Base-by-base conservation (phyloP, 257 asterid genomes). In the Jacaranda copaia region DNA sequence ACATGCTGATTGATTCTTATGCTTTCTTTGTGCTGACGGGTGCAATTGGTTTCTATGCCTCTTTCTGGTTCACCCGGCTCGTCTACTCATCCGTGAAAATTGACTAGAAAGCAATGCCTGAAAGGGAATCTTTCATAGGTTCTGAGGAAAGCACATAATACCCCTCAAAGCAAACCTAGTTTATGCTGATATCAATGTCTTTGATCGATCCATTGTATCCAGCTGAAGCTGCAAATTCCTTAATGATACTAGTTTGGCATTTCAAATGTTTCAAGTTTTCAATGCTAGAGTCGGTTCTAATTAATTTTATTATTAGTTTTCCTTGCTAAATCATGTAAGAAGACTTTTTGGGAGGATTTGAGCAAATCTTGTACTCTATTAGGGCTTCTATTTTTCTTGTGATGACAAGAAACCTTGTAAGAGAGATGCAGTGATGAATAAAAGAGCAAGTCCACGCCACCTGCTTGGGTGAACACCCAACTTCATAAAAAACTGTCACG, bases 41-140 rank as follows among this genome's bases (percentile, higher is more conserved):
- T 40, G 82, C 96, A 7, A 91, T 89, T 14, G 94, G 94, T 42
- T 91, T 90, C 84, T 87, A 81, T 15, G 92, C 96, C 0, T 91
- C 94, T 79, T 89, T 91, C 80, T 87, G 91, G 94, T 91, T 91
- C 90, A 91, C 96, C 4, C 84, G 96, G 94, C 94, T 89, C 62
- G 89, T 91, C 73, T 91, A 91, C 90, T 91, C 96, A 6, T 91
- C 94, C 0, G 96, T 91, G 82, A 91, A 91, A 94, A 89, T 89
- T 32, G 96, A 91, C 84, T 91, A 77, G 69, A 39, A 19, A 64
- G 65, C n/a, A 67, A 38, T 1, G 53, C 46, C 10, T 13, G 10
- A n/a, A 49, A 35, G 74, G 43, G 38, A 45, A 35, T 49, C 48
- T 60, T 53, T 36, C 32, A 64, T 75, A 72, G 73, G 72, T 72